Percentiles rank a stretch among this genome's conserved stretches.
phyloP scores from a whole-genome alignment of 2,329 filamentous ascomycete species.

The Xylaria sp. region DNA sequence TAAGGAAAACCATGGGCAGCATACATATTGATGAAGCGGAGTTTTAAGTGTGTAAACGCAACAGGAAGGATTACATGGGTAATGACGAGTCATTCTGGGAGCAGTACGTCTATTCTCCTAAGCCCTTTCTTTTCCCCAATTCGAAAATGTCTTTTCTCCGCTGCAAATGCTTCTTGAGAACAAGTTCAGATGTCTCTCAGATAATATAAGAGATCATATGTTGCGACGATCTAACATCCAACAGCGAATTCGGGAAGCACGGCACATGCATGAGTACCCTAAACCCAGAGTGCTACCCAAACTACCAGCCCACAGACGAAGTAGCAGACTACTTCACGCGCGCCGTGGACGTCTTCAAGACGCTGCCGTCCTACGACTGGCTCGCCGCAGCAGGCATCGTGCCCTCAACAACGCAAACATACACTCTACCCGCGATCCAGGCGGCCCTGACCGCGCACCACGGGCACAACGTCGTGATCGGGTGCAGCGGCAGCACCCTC shows the following conservation, averaged over 20 bases:
- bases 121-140: background rate
- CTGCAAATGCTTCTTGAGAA: background rate
- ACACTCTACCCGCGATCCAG: conserved; percentile 69
- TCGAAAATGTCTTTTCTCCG: background rate
- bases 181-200: background rate
- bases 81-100: conserved; percentile 75
- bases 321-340: conserved; percentile 76
- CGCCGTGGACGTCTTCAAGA: conserved; percentile 73
- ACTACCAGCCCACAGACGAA: conserved; percentile 70
- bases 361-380: conserved; percentile 71
- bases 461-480: conserved; percentile 64
- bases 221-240: too few relatives aligned
- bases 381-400: conserved; percentile 70
- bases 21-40: too few relatives aligned
- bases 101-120: conserved; percentile 55
- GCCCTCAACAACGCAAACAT: conserved; percentile 66
- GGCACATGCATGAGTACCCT: conserved; percentile 77
- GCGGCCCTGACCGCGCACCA: conserved; percentile 63
- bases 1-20: too few relatives aligned
- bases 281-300: conserved; percentile 71
- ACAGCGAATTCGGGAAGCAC: conserved; percentile 75
- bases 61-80: conserved; percentile 71
- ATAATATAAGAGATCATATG: background rate
- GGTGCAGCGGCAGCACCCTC: conserved; percentile 61
- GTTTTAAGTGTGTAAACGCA: too few relatives aligned